Conservation (phyloP, 495 filamentous ascomycete genomes). For the Penicillium chermesinum region DNA sequence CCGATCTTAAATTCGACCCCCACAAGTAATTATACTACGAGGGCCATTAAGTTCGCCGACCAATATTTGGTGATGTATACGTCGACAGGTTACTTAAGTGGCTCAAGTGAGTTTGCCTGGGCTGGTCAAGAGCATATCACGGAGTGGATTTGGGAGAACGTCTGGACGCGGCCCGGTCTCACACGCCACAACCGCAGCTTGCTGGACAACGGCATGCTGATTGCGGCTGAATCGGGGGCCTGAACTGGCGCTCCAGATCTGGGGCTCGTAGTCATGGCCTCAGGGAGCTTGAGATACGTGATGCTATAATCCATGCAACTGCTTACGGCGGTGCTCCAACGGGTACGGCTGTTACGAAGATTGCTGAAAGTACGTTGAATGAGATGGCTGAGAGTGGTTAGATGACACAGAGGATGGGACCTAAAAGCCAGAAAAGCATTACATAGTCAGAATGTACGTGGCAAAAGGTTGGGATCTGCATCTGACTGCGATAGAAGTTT, state of each 20-base stretch:
- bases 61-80: slow-evolving; percentile 36
- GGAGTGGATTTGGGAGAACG: slow-evolving; percentile 44
- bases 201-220: slow-evolving; percentile 49
- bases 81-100: slow-evolving; percentile 22
- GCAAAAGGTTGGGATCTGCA: too few species aligned
- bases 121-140: slow-evolving; percentile 40
- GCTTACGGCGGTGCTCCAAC: slow-evolving; percentile 40
- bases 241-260: slow-evolving; percentile 46
- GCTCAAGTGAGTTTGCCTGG: slow-evolving; percentile 26
- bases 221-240: slow-evolving; percentile 38
- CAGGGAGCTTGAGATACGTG: slow-evolving; percentile 47
- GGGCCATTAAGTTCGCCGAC: slow-evolving; percentile 47
- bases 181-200: slow-evolving; percentile 42
- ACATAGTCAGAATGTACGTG: too few species aligned
- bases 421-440: background rate
- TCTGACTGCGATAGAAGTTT: too few species aligned
- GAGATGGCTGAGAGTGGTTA: slow-evolving; percentile 16
- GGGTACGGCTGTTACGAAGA: slow-evolving; percentile 29
- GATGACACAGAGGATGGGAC: slow-evolving; percentile 8
- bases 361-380: slow-evolving; percentile 12
- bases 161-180: slow-evolving; percentile 47
- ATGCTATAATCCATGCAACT: slow-evolving; percentile 45
- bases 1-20: slow-evolving; percentile 13
- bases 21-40: slow-evolving; percentile 51
- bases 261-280: slow-evolving; percentile 46